Evolutionary conservation across 2,329 filamentous ascomycete species (phyloP).

Genomic region (Sporothrix curviconia): DNA sequence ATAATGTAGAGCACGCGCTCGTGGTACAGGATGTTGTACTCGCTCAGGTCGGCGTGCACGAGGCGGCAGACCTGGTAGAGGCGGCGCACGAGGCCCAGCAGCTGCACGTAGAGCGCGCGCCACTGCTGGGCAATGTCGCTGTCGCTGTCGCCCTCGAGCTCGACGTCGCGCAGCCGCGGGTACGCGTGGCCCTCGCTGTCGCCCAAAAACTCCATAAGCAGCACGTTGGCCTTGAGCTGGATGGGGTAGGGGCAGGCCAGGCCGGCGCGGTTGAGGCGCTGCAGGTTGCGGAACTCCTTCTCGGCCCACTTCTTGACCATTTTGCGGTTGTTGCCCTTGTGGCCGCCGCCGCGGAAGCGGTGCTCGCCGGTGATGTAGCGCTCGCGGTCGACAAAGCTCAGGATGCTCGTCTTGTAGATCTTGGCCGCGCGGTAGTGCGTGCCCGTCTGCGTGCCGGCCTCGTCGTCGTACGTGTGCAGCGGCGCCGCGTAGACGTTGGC

Average conservation of each 20-base stretch:
- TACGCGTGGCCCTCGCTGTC: constrained; percentile 82
- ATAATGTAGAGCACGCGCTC: constrained; percentile 81
- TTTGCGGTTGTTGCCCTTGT: constrained; percentile 88
- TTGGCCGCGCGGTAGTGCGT: constrained; percentile 82
- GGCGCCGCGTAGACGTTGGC: constrained; percentile 96
- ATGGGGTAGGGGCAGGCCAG: constrained; percentile 90
- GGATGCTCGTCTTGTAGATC: constrained; percentile 96
- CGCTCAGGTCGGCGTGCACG: constrained; percentile 92
- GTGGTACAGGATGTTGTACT: constrained; percentile 96
- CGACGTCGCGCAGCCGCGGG: constrained; percentile 81
- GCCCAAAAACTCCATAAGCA: constrained; percentile 91
- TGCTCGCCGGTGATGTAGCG: constrained; percentile 94
- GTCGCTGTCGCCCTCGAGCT: constrained; percentile 57
- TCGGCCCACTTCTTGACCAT: constrained; percentile 99
- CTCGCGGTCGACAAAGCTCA: constrained; percentile 96
- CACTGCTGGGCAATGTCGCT: constrained; percentile 55
- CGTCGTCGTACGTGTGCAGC: constrained; percentile 37
- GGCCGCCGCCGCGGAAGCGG: constrained; percentile 82
- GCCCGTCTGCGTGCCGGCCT: constrained; percentile 33
- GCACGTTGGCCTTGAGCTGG: constrained; percentile 82
- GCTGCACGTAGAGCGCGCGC: constrained; percentile 71
- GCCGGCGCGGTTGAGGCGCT: constrained; percentile 72
- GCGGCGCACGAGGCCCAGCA: constrained; percentile 81
- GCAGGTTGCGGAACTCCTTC: constrained; percentile 93
- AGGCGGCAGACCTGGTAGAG: constrained; percentile 90